Base-by-base conservation (phyloP, 352 stramenopile genomes). In the Pythium sukuiense region DNA sequence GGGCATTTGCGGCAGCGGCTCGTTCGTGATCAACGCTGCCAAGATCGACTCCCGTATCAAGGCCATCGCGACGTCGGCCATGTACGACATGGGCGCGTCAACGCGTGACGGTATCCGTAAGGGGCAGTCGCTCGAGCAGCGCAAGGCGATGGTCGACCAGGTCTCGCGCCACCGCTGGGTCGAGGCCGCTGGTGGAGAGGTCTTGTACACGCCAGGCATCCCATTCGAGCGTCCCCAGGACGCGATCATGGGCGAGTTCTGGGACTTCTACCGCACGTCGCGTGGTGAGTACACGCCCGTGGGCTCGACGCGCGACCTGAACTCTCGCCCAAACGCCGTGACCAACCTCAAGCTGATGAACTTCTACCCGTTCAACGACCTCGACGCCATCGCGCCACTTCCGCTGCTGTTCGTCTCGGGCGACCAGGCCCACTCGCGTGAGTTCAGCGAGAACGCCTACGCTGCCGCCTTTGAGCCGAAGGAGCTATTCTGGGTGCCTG, bases 31-130 rank as follows among this genome's bases (percentile, higher is more conserved):
- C 32, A 59, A 33, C 24, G 32, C 53, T 18, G 32, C 53, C 9
- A 59, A 59, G 33, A 46, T 46, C 18, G 53, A 59, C 53, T 59
- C 53, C 3, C 53, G 53, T 29, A 59, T 59, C 53, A 59, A 46
- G 52, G 52, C 52, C 18, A 18, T 58, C 52, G 29, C 37, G 9
- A 45, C 37, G 5, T 6, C 9, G 37, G 4, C 5, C 8, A 45
- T 45, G 37, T 45, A 45, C 9, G 37, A 45, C 13, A 45, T 45
- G 37, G 37, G 37, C 9, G 37, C 37, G 5, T 6, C 37, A 6
- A 14, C 37, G 5, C 37, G 37, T 14, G 5, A 45, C 14, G 32
- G 32, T 6, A 16, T 59, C 53, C 11, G 4, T n/a, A 59, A 59
- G 53, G 16, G 32, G 1, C 26, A 46, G 27, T 11, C 53, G 16